These are phyloP conservation scores for Agrocybe praecox DNA, from an alignment of 768 basidiomycete genomes.

Conservation along the genomic window DNA sequence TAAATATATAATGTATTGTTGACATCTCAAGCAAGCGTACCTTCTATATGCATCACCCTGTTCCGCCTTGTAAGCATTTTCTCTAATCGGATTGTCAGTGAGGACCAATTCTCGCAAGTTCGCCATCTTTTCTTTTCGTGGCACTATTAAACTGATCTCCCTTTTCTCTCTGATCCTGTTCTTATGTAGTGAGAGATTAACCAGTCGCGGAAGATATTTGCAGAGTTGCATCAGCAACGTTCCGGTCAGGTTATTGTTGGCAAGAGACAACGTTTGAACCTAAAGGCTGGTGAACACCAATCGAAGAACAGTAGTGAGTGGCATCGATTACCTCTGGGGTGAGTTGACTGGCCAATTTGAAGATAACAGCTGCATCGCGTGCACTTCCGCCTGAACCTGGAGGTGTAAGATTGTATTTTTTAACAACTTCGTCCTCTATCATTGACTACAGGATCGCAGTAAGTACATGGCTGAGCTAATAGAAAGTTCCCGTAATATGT, in stretches of 20 bases:
- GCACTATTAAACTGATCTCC: constrained; percentile 69
- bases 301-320: background rate
- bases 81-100: constrained; percentile 75
- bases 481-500: constrained; percentile 16
- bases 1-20: background rate
- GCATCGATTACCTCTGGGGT: constrained; percentile 60
- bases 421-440: constrained; percentile 74
- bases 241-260: constrained; percentile 69
- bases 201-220: constrained; percentile 78
- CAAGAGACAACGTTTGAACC: constrained; percentile 84
- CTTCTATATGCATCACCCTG: constrained; percentile 67
- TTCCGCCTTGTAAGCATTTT: constrained; percentile 56
- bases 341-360: constrained; percentile 82
- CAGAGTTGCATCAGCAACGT: constrained; percentile 60
- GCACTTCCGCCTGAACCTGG: constrained; percentile 70
- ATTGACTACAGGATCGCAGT: constrained; percentile 57
- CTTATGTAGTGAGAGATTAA: constrained; percentile 79
- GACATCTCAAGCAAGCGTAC: constrained; percentile 39
- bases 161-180: constrained; percentile 71
- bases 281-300: constrained; percentile 25
- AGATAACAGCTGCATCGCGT: constrained; percentile 80
- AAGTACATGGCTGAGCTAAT: constrained; percentile 15
- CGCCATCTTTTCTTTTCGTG: constrained; percentile 58
- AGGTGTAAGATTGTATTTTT: constrained; percentile 67
- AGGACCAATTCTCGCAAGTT: constrained; percentile 75